Base-by-base conservation (phyloP, 495 filamentous ascomycete genomes). In the Bathelium albidoporum region DNA sequence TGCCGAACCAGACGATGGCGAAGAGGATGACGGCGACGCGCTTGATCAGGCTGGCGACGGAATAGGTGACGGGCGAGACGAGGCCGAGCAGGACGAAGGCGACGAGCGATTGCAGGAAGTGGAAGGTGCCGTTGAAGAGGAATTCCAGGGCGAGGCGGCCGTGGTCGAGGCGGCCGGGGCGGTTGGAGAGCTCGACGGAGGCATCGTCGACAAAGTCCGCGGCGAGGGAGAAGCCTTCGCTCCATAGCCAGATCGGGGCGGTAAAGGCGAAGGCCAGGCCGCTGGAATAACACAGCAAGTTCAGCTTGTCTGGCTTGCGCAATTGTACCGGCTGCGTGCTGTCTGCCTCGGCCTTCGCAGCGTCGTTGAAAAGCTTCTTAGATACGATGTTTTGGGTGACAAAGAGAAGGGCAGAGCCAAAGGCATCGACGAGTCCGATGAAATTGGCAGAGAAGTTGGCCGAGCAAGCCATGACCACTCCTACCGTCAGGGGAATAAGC, bases 361-460 rank as follows among this genome's bases (percentile, higher is more conserved):
- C 91, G 73, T 96, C 91, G 72, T 96, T 97, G 81, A 99, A 99
- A n/a, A 99, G 83, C 62, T 90, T 90, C 73, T 99, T 99, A 18
- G 93, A 97, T 68, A 96, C 96, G 62, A 99, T 99, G 71, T 99
- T 99, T 72, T 99, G 94, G 0, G 91, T 95, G 18, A 99, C 94
- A 72, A 99, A 99, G 65, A 99, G 89, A 36, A 97, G 76, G 39
- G 95, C 89, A 31, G 88, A 90, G 20, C 89, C 77, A 36, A 97
- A 85, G 31, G 94, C 95, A 70, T 89, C 92, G 16, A 91, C 66
- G 26, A 99, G 88, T 12, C 94, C 94, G 43, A 92, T 82, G 66
- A 96, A 83, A 71, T 97, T 90, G 22, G 89, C 94, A 24, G 83
- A 87, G 64, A 95, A 87, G 63, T 91, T 88, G 14, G 90, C 89